Evolutionary conservation across 176 grass and related monocot species (phyloP).

Genomic region (Cenchrus americanus): DNA sequence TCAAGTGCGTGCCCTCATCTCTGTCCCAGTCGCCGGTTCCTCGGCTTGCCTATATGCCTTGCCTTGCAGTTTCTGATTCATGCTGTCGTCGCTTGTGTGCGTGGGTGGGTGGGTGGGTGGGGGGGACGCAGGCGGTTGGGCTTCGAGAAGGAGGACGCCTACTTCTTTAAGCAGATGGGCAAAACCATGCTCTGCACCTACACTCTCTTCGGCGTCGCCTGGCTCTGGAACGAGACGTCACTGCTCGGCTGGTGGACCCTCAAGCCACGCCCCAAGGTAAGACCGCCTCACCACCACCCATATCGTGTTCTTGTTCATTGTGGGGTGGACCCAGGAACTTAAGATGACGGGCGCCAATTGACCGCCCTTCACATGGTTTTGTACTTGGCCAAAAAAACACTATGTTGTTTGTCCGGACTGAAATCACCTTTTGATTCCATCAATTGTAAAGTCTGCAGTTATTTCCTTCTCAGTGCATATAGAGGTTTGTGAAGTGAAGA

Average conservation of each 20-base stretch:
- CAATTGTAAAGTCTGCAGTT: background rate
- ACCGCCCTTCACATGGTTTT: background rate
- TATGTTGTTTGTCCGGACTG: background rate
- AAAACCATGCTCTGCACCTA: constrained; percentile 81
- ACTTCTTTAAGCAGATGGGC: constrained; percentile 86
- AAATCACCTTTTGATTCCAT: constrained; percentile 2
- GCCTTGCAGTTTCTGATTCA: background rate
- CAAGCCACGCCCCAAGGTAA: constrained; percentile 78
- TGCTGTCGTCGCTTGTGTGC: background rate
- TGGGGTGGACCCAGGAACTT: background rate
- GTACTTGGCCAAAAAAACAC: no score
- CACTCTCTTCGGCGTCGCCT: constrained; percentile 56
- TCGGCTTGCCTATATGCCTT: background rate
- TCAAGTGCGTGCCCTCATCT: constrained; percentile 43
- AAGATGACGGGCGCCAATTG: background rate
- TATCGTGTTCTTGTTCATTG: background rate
- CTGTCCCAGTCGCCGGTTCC: background rate
- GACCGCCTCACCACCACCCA: background rate
- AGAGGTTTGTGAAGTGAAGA: background rate
- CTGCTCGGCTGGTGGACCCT: constrained; percentile 86
- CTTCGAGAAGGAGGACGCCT: constrained; percentile 42
- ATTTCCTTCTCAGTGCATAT: background rate
- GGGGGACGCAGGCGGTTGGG: constrained; percentile 49
- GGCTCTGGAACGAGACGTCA: constrained; percentile 82
- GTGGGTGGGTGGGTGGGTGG: background rate